Base-by-base conservation (phyloP, 768 basidiomycete genomes). In the Strobilomyces confusus region DNA sequence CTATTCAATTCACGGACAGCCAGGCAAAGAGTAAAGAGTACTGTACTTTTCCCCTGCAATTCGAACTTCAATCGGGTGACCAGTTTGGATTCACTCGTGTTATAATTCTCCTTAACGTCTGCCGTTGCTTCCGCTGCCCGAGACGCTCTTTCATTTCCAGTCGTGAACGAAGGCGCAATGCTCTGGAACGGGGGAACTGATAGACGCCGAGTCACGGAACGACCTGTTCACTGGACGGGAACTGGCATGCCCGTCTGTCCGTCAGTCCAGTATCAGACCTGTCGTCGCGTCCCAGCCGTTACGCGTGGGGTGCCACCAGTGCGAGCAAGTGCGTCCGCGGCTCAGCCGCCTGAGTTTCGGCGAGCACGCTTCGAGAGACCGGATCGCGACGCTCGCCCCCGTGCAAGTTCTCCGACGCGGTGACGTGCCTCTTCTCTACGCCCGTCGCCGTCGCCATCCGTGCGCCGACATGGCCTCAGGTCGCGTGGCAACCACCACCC, bases 401-500 rank as follows among this genome's bases (percentile, higher is more conserved):
- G 15, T 2, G 22, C 43, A 62, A 43, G 54, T 64, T 65, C 51
- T 44, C 52, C 1, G 54, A 58, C 15, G 54, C 29, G 37, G 50
- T 38, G 40, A 52, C 42, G 6, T 63, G 57, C 26, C 52, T n/a
- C n/a, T n/a, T n/a, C n/a, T n/a, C n/a, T n/a, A n/a, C n/a, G n/a
- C n/a, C n/a, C n/a, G n/a, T 69, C 69, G 47, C 46, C 63, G 5
- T 60, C 76, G 33, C 67, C 55, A 9, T 58, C 58, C 50, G 26
- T 53, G 47, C 62, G 60, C 54, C 73, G 69, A 57, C 66, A 69
- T 5, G 20, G 41, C 7, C 57, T 64, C 42, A 73, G 74, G 59
- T 70, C 73, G 48, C 78, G 79, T n/a, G n/a, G n/a, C n/a, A 49
- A 38, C 30, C 8, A 41, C 70, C 7, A 57, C 56, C 26, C 73